phyloP scores from a whole-genome alignment of 75 land plant genomes.

The Pseudotsuga menziesii region DNA sequence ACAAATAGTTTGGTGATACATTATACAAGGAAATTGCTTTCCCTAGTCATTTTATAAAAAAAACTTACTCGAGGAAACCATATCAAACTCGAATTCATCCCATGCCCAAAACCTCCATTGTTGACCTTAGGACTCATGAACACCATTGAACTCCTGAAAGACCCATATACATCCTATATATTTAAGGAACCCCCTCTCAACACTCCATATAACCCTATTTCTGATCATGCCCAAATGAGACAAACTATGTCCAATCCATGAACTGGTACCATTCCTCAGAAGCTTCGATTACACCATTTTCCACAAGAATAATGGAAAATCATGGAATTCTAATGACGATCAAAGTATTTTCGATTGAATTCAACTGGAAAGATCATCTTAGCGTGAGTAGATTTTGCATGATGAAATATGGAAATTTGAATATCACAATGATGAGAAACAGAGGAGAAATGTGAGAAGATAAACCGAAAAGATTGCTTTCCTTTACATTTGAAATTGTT shows the following conservation, averaged over 20 bases:
- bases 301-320: not conserved
- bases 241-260: not conserved
- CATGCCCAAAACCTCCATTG: not conserved
- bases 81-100: conserved; percentile 9
- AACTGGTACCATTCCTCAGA: not conserved
- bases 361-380: not conserved
- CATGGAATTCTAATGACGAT: not conserved
- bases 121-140: conserved; percentile 25
- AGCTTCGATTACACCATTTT: not conserved
- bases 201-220: not conserved
- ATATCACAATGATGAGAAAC: too few relatives aligned
- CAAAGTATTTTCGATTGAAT: not conserved
- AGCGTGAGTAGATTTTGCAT: not conserved
- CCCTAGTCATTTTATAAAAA: conserved; percentile 18
- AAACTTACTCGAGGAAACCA: conserved; percentile 37
- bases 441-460: not conserved
- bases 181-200: not conserved
- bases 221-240: not conserved
- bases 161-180: conserved; percentile 61
- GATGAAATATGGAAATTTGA: too few relatives aligned
- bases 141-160: conserved; percentile 54
- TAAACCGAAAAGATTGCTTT: not conserved
- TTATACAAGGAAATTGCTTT: not conserved
- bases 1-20: too few relatives aligned
- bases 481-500: conserved; percentile 6